Evolutionary conservation across 2,329 filamentous ascomycete species (phyloP).

Genomic region (Apiospora arundinis): DNA sequence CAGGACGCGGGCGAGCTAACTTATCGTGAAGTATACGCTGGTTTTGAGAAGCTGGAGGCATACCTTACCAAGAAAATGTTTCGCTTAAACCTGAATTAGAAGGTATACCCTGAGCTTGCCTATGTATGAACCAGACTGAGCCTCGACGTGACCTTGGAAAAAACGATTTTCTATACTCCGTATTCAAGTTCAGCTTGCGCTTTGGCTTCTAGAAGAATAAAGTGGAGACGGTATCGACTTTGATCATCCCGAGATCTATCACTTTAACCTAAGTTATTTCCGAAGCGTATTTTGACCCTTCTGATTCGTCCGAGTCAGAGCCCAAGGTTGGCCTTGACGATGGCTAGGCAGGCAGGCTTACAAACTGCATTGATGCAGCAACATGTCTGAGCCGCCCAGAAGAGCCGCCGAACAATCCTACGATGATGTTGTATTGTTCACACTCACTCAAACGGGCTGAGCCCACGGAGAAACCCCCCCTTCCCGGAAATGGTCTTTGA

Average conservation of each 20-base stretch:
- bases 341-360: neutral
- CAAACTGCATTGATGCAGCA: neutral
- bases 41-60: neutral
- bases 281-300: neutral
- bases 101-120: neutral
- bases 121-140: neutral
- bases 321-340: neutral
- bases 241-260: constrained; percentile 18
- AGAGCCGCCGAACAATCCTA: neutral
- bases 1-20: neutral
- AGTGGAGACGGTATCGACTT: constrained; percentile 4
- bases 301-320: constrained; percentile 2
- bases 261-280: constrained; percentile 9
- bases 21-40: neutral
- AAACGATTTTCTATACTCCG: neutral
- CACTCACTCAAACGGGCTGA: neutral
- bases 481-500: neutral
- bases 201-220: neutral
- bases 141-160: neutral
- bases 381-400: neutral
- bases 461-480: neutral
- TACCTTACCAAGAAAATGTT: neutral
- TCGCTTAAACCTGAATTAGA: neutral
- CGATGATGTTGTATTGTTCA: neutral
- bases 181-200: neutral